A percentile compares a stretch with the other conserved stretches of the same genome.
phyloP scores from a whole-genome alignment of 768 basidiomycete genomes.

The Epithele typhae region DNA sequence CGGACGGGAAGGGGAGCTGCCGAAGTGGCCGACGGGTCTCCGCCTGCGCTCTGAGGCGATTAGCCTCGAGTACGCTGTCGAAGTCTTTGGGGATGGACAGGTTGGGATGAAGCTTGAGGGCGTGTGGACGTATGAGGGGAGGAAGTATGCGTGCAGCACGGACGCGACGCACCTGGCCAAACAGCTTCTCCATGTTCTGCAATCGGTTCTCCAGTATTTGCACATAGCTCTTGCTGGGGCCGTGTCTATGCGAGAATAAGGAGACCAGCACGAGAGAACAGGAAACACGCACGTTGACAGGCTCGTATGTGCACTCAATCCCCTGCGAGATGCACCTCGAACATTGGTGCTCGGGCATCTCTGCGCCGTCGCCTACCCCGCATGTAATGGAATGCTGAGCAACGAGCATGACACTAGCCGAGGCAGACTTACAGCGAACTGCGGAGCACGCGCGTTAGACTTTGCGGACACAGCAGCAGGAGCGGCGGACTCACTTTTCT shows the following conservation, averaged over 20 bases:
- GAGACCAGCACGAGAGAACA: background rate
- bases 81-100: conserved; percentile 2
- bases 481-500: conserved; percentile 1
- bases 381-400: too few species aligned
- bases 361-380: conserved; percentile 13
- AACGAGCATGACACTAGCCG: too few species aligned
- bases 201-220: conserved; percentile 17
- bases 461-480: too few species aligned
- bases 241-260: background rate
- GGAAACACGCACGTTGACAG: conserved; percentile 2
- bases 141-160: background rate
- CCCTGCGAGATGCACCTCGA: conserved; percentile 9
- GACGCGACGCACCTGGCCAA: conserved; percentile 11
- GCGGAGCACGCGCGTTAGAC: too few species aligned
- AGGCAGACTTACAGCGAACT: conserved; percentile 7
- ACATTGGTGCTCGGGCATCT: conserved; percentile 9
- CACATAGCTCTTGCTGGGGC: conserved; percentile 15
- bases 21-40: background rate
- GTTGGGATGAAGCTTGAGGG: background rate
- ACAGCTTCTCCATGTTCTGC: conserved; percentile 19
- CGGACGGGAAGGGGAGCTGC: background rate
- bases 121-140: background rate
- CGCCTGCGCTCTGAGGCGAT: background rate
- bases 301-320: conserved; percentile 11
- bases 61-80: background rate